Base-by-base conservation (phyloP, 2,329 filamentous ascomycete genomes). In the Cytospora schulzeri region DNA sequence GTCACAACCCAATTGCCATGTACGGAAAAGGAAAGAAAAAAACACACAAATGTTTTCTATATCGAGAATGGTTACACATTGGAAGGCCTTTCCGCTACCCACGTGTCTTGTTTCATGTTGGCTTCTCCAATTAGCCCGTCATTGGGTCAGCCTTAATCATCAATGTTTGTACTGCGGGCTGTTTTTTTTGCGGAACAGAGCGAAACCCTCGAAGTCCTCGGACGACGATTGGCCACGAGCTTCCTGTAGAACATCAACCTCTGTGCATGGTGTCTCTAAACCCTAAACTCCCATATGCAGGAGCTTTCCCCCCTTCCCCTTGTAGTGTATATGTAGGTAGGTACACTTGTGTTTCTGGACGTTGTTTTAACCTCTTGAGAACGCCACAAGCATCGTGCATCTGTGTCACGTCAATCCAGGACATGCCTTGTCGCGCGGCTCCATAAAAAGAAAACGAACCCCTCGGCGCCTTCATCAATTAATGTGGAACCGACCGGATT, bases 341-440 rank as follows among this genome's bases (percentile, higher is more conserved):
- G 12, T 41, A 7, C 15, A 41, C 11, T 19, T 19, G 38, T 45
- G 19, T 45, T 22, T 48, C 45, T n/a, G 3, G n/a, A 24, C 45
- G 45, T 48, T 14, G 11, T 24, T 48, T 48, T 48, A 48, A 14
- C 45, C 45, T 48, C 9, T 24, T 5, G 11, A 61, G 11, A 51
- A 2, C 38, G 31, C 2, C 17, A n/a, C 60, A 54, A 54, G 38
- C 19, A 31, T 58, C 26, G 41, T 48, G 45, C 45, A 48, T 48
- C 19, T 14, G n/a, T 24, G 29, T 45, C 38, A 45, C 55, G 54
- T 63, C 51, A 29, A 45, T 53, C 28, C 28, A 61, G 14, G 41
- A 31, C 38, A 62, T 33, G 52, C 45, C 57, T 64, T 61, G 62
- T 64, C 62, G 57, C 62, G 62, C 62, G 62, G 62, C 57, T 57